Base-by-base conservation (phyloP, 257 asterid genomes). In the Forsythia suspensa region DNA sequence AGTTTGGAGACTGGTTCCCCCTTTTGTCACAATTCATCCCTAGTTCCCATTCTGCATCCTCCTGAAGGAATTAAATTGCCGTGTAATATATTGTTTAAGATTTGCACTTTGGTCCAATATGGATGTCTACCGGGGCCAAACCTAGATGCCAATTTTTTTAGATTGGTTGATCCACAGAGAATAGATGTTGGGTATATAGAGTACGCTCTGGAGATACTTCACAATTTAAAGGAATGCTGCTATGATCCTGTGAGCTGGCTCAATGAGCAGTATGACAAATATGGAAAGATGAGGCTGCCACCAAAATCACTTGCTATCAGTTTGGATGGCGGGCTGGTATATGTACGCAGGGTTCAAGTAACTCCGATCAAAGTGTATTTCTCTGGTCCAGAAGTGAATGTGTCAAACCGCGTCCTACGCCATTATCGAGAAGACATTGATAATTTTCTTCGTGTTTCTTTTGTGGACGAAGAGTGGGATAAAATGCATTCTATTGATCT, bases 401-500 rank as follows among this genome's bases (percentile, higher is more conserved):
- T 89, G 77, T 93, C 99, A 1, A 95, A 95, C 83, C 92, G 97
- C 1, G 98, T 95, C 11, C 63, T 93, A 69, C 97, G 98, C 74
- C 84, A 93, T 4, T 95, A 72, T 67, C 37, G 36, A 2, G 77
- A 77, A 12, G 76, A 91, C 70, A 82, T 92, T n/a, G 95, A 92
- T 69, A 91, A 89, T 86, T 95, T 95, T 79, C 85, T 95, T 75
- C 97, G 98, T 24, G 94, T 95, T 73, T 92, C 99, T 15, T 95
- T 95, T 77, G 87, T 90, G 80, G 99, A 93, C 75, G 99, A 95
- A 85, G 98, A 95, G 84, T 90, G 91, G 92, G 86, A 91, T 0
- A 92, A 89, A 82, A 81, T 95, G 85, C 83, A 48, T 75, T 91
- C 96, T 4, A 80, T 90, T 7, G 97, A 89, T 68, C 85, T 95